Evolutionary conservation across 257 asterid genomes (phyloP).

Genomic region (Coffea eugenioides): DNA sequence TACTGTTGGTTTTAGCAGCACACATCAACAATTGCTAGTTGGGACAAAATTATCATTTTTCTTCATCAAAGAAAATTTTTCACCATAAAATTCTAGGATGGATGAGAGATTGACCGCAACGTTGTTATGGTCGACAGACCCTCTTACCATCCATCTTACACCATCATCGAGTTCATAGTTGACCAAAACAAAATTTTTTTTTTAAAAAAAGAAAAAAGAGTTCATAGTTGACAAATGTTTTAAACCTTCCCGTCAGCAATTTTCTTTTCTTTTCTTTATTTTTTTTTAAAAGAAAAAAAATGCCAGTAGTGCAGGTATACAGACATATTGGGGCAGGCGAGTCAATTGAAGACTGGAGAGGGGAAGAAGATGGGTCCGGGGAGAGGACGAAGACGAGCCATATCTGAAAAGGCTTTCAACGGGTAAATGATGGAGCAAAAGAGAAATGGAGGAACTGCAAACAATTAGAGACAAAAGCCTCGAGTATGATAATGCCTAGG

Average conservation of each 20-base stretch:
- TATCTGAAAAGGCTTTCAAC: background rate
- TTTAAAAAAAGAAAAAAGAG: no score
- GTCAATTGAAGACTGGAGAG: background rate
- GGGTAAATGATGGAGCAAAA: background rate
- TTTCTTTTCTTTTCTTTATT: no score
- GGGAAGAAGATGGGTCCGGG: background rate
- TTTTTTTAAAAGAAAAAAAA: no score
- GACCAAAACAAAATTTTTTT: background rate
- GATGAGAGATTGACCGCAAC: constrained; percentile 6
- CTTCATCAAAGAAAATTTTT: background rate
- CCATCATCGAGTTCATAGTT: background rate
- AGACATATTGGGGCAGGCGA: background rate
- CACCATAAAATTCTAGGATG: background rate
- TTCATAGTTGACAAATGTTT: no score
- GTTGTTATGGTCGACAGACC: constrained; percentile 1
- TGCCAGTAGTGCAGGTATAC: background rate
- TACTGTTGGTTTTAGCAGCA: background rate
- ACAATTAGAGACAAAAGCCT: constrained; percentile 45
- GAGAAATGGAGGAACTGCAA: constrained; percentile 10
- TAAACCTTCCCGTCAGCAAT: background rate
- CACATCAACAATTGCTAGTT: background rate
- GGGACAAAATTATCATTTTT: background rate
- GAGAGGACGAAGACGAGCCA: constrained; percentile 4
- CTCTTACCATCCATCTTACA: background rate
- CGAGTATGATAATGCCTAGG: constrained; percentile 39